Percentiles rank a stretch among this genome's conserved stretches.
phyloP scores from a whole-genome alignment of 1,139 yeast species.

The Hansenula lynferdii region DNA sequence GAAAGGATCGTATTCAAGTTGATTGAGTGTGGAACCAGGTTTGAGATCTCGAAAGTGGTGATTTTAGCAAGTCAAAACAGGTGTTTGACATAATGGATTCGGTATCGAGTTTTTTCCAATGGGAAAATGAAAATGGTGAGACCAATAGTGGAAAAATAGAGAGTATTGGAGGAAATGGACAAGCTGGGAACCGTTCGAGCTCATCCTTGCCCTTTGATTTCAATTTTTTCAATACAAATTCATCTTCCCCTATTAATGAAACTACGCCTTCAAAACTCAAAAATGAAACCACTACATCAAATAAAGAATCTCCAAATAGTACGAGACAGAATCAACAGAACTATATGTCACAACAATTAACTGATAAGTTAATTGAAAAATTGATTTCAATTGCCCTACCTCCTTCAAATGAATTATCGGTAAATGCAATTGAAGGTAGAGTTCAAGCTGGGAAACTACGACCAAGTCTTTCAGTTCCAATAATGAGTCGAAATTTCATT shows the following conservation, averaged over 20 bases:
- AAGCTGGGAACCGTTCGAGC: neutral
- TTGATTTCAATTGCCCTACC: slow-evolving; percentile 70
- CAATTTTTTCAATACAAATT: slow-evolving; percentile 1
- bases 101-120: slow-evolving; percentile 5
- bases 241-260: neutral
- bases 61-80: neutral
- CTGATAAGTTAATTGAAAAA: slow-evolving; percentile 70
- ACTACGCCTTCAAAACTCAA: neutral
- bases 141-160: too few species aligned
- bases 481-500: slow-evolving; percentile 67
- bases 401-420: slow-evolving; percentile 41
- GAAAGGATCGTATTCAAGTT: too few species aligned
- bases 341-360: slow-evolving; percentile 31
- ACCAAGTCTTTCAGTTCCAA: slow-evolving; percentile 65
- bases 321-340: slow-evolving; percentile 1
- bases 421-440: slow-evolving; percentile 38
- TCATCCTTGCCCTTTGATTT: neutral
- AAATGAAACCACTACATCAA: neutral
- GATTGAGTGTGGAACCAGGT: too few species aligned
- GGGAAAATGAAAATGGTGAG: slow-evolving; percentile 2
- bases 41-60: too few species aligned
- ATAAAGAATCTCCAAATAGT: neutral
- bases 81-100: slow-evolving; percentile 4
- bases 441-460: slow-evolving; percentile 54
- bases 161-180: neutral